Conservation (phyloP, 495 filamentous ascomycete genomes). For the Aspergillus cavernicola region DNA sequence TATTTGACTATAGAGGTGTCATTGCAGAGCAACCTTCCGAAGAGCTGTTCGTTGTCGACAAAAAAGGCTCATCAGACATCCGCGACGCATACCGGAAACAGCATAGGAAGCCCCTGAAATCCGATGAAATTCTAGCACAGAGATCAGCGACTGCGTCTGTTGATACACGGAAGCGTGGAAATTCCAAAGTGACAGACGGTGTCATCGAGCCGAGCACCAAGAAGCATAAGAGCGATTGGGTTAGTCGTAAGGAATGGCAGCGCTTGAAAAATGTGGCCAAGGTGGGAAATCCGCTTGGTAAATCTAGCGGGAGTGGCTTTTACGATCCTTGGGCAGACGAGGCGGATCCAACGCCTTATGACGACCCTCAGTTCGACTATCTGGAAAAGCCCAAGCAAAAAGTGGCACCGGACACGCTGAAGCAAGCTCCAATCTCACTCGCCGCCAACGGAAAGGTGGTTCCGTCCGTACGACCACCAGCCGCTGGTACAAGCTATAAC, state of each 20-base stretch:
- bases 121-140: conserved; percentile 84
- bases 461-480: conserved; percentile 74
- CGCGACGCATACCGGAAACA: conserved; percentile 58
- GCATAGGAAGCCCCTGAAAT: conserved; percentile 68
- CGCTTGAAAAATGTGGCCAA: conserved; percentile 74
- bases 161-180: conserved; percentile 67
- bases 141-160: conserved; percentile 79
- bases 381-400: conserved; percentile 58
- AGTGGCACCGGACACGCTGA: conserved; percentile 72
- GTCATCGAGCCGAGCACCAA: conserved; percentile 66
- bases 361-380: conserved; percentile 56
- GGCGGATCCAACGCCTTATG: conserved; percentile 34
- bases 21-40: conserved; percentile 73
- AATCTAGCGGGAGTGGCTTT: conserved; percentile 48
- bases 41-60: conserved; percentile 81
- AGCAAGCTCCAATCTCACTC: conserved; percentile 72
- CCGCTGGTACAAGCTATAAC: conserved; percentile 86
- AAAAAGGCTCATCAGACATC: conserved; percentile 59
- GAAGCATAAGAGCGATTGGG: conserved; percentile 66
- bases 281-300: conserved; percentile 57
- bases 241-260: conserved; percentile 74
- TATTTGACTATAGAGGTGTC: conserved; percentile 59
- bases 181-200: conserved; percentile 56
- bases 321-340: conserved; percentile 77
- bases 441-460: conserved; percentile 70